These are phyloP conservation scores for Linanthus parryae DNA, from an alignment of 148 eudicot species.

Conservation along the genomic window DNA sequence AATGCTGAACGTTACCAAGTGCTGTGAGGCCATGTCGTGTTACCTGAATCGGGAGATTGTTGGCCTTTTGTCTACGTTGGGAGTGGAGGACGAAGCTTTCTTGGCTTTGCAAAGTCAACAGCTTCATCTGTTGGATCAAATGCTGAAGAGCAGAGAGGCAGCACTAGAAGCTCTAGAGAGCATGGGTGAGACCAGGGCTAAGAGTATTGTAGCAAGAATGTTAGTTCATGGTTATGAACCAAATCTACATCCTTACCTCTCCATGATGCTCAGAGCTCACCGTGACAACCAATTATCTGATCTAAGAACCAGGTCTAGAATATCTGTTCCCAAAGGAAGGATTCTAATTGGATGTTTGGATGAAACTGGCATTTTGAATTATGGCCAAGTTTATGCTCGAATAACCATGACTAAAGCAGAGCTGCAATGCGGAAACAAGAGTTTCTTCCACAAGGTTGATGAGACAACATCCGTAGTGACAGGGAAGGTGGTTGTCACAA, in stretches of 20 bases:
- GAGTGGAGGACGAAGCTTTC: constrained; percentile 57
- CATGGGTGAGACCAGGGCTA: constrained; percentile 43
- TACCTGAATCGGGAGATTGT: constrained; percentile 89
- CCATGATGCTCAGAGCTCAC: constrained; percentile 80
- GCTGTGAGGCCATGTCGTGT: constrained; percentile 75
- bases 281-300: constrained; percentile 63
- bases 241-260: constrained; percentile 71
- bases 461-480: constrained; percentile 49
- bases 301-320: constrained; percentile 69
- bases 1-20: constrained; percentile 91
- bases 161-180: constrained; percentile 69
- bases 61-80: constrained; percentile 73
- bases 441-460: constrained; percentile 53
- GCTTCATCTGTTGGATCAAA: constrained; percentile 48
- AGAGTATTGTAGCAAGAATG: constrained; percentile 57
- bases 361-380: constrained; percentile 69
- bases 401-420: constrained; percentile 61
- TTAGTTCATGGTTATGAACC: constrained; percentile 78
- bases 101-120: constrained; percentile 60
- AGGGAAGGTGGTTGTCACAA: constrained; percentile 87
- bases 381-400: constrained; percentile 85
- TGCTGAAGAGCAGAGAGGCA: constrained; percentile 50
- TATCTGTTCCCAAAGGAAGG: constrained; percentile 78
- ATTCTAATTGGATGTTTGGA: constrained; percentile 86
- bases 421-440: constrained; percentile 34